Evolutionary conservation across 352 stramenopile genomes (phyloP), one percentile per base, ranked within the genome.

Genomic region (Phytophthora rubi): DNA sequence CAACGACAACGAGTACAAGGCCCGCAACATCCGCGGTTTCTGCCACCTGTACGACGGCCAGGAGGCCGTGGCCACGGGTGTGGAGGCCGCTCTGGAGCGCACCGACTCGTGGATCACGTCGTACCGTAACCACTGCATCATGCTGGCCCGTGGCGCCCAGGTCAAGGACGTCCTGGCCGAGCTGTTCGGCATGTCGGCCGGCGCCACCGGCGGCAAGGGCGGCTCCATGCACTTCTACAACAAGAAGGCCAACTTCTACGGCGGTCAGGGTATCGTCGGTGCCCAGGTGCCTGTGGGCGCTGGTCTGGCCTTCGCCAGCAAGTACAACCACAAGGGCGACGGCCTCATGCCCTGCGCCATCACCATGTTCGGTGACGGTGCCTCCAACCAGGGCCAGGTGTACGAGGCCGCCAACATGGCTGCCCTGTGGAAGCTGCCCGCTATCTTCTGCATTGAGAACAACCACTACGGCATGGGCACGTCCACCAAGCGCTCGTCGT

Each of bases 391-490:
- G 91, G 98, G 98, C 62, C 98, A 99, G 86, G 98, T 99, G 63
- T 98, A 92, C 90, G 94, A 98, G 76, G 90, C 92, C 10, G 90
- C 92, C 58, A 99, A 99, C 85, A 99, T 99, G 97, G 92, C 96
- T 9, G 90, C 87, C 62, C 82, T 99, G 51, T 99, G 98, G 97
- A 98, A 99, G 74, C 83, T 99, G 48, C 98, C 98, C 12, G 92
- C 98, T 72, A 99, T 99, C 75, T 99, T 99, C 78, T 99, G 97
- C 77, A 99, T 99, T 82, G 98, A 99, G 83, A 99, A 99, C 91
- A 99, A 99, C 90, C 97, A 99, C 73, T 99, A 99, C 83, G 98
- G 98, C 71, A 99, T 99, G 98, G 98, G 98, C 70, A 99, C 98
- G 33, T 99, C 94, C 57, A 97, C 97, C 54, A 90, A 99, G 74